These are phyloP conservation scores for Ophiostoma sp. DNA, from an alignment of 2,329 filamentous ascomycete species.

Conservation along the genomic window DNA sequence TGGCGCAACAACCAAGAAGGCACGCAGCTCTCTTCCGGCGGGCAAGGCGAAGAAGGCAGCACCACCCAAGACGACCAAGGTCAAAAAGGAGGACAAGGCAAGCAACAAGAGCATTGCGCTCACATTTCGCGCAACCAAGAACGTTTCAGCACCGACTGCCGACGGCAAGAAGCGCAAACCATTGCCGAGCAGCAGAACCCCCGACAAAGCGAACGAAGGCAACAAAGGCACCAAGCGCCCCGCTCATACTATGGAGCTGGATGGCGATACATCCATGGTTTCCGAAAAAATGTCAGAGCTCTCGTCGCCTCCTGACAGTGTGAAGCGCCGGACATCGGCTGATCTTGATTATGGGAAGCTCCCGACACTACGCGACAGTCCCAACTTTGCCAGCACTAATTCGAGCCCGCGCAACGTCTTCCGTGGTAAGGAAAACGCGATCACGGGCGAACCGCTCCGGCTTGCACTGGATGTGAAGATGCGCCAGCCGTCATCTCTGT, in stretches of 20 bases:
- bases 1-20: slow-evolving; percentile 18
- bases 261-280: neutral
- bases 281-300: slow-evolving; percentile 4
- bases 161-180: slow-evolving; percentile 22
- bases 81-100: slow-evolving; percentile 32
- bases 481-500: slow-evolving; percentile 17
- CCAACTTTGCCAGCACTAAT: neutral
- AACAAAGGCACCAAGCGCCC: neutral
- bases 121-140: slow-evolving; percentile 44
- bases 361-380: slow-evolving; percentile 19
- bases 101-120: slow-evolving; percentile 34
- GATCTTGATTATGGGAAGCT: slow-evolving; percentile 12
- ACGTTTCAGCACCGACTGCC: slow-evolving; percentile 28
- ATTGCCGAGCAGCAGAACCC: slow-evolving; percentile 9
- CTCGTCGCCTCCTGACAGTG: slow-evolving; percentile 11
- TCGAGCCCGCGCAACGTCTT: neutral
- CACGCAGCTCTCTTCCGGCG: neutral
- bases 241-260: neutral
- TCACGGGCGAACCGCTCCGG: slow-evolving; percentile 1
- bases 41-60: slow-evolving; percentile 32
- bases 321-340: neutral
- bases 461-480: slow-evolving; percentile 14
- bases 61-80: slow-evolving; percentile 35
- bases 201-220: neutral
- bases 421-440: slow-evolving; percentile 17